Percentiles rank a stretch among this genome's conserved stretches.
Evolutionary conservation across 352 stramenopile species (phyloP).

Genomic region (Globisporangium recalcitrans): DNA sequence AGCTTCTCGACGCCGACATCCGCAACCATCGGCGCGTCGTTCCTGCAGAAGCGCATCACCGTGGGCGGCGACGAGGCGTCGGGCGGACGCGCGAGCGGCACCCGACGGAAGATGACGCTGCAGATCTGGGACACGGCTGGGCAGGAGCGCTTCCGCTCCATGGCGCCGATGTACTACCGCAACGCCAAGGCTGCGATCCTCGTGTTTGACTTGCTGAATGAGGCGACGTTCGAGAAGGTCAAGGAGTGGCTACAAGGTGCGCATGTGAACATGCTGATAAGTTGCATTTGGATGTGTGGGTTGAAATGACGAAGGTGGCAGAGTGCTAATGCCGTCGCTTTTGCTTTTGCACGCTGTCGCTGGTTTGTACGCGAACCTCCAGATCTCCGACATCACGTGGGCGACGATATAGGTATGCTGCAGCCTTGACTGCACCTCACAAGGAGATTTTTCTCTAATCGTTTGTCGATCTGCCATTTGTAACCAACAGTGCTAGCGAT

Average conservation of each 20-base stretch:
- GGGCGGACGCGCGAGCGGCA: conserved; percentile 10
- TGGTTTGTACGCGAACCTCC: not conserved
- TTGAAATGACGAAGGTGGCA: not conserved
- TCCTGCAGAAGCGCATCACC: conserved; percentile 82
- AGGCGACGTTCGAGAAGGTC: conserved; percentile 80
- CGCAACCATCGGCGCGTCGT: conserved; percentile 82
- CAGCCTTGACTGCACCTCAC: not conserved
- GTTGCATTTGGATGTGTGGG: not conserved
- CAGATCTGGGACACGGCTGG: conserved; percentile 86
- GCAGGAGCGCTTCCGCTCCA: conserved; percentile 79
- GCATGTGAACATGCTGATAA: not conserved
- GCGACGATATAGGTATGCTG: conserved; percentile 51
- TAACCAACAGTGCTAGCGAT: conserved; percentile 53
- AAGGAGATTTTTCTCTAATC: not conserved
- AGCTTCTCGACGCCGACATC: conserved; percentile 82
- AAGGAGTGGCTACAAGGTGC: conserved; percentile 83
- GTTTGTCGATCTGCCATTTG: not conserved
- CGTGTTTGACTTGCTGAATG: conserved; percentile 78
- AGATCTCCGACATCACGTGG: conserved; percentile 78
- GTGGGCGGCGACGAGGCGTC: conserved; percentile 37
- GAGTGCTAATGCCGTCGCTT: not conserved
- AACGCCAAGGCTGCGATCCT: conserved; percentile 86
- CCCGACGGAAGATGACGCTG: conserved; percentile 76
- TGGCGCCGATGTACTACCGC: conserved; percentile 89
- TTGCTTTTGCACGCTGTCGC: conserved; percentile 2